Percentiles rank a stretch among this genome's conserved stretches.
phyloP scores from a whole-genome alignment of 495 filamentous ascomycete genomes.

The Hamigera avellanea region DNA sequence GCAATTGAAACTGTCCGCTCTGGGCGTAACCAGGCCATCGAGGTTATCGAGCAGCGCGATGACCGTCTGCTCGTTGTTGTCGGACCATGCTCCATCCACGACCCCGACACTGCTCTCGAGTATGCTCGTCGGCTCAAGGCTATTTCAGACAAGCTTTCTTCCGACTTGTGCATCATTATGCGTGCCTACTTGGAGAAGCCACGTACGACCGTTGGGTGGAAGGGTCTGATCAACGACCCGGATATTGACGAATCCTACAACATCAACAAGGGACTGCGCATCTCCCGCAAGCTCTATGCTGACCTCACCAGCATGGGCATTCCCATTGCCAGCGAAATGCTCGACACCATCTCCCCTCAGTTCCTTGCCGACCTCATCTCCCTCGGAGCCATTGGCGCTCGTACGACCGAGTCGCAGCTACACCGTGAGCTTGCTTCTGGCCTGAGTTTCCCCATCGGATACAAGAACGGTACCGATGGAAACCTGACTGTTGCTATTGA shows the following conservation, averaged over 20 bases:
- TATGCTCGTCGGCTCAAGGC: conserved; percentile 70
- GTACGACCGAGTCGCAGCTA: conserved; percentile 94
- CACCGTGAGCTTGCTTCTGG: conserved; percentile 95
- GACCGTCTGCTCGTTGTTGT: conserved; percentile 91
- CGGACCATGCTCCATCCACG: conserved; percentile 95
- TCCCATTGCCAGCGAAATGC: conserved; percentile 94
- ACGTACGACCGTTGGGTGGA: conserved; percentile 98
- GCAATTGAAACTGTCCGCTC: conserved; percentile 60
- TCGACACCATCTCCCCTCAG: conserved; percentile 95
- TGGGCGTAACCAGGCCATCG: conserved; percentile 71
- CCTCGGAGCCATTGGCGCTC: conserved; percentile 87
- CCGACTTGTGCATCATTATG: conserved; percentile 90
- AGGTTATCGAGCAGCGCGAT: conserved; percentile 67
- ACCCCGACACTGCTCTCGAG: conserved; percentile 77
- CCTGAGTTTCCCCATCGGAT: conserved; percentile 93
- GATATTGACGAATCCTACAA: conserved; percentile 95
- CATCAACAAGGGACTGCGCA: conserved; percentile 96
- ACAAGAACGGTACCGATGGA: conserved; percentile 99
- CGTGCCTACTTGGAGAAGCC: conserved; percentile 98
- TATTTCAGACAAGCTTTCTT: conserved; percentile 59
- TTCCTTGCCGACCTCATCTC: conserved; percentile 94
- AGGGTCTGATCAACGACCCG: conserved; percentile 96
- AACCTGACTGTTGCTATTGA: conserved; percentile 89
- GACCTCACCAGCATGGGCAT: conserved; percentile 78
- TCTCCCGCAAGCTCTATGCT: conserved; percentile 79